These are phyloP conservation scores for Tothia fuscella DNA, from an alignment of 2,329 filamentous ascomycete genomes.

Conservation along the genomic window DNA sequence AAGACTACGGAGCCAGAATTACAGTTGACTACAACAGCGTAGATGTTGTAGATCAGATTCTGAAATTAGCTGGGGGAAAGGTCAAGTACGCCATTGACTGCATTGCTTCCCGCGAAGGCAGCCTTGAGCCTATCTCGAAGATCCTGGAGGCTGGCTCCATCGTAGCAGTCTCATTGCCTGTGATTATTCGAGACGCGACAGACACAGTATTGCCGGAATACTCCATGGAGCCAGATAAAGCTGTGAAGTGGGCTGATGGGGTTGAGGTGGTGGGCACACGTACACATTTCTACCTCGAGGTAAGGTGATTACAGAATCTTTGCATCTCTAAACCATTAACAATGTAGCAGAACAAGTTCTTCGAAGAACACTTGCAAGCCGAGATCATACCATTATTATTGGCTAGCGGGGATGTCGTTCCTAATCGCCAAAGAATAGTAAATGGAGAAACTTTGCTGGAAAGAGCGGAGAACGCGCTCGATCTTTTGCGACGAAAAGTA, in stretches of 20 bases:
- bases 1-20: constrained; percentile 18
- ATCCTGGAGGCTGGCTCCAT: constrained; percentile 38
- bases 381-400: constrained; percentile 43
- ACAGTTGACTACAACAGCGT: constrained; percentile 20
- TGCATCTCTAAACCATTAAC: constrained; percentile 6
- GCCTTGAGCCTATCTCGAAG: constrained; percentile 29
- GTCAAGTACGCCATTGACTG: constrained; percentile 20
- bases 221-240: constrained; percentile 37
- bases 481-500: constrained; percentile 31
- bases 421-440: constrained; percentile 29
- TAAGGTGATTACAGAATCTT: constrained; percentile 20
- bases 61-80: background rate
- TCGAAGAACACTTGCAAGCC: constrained; percentile 42
- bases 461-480: constrained; percentile 31
- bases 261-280: constrained; percentile 43
- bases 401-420: constrained; percentile 26
- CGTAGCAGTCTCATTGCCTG: constrained; percentile 48
- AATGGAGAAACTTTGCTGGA: constrained; percentile 31
- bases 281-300: constrained; percentile 42
- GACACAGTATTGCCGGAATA: constrained; percentile 39
- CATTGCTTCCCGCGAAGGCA: constrained; percentile 21
- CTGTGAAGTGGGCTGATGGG: constrained; percentile 39
- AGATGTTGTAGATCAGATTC: background rate
- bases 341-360: constrained; percentile 37
- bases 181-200: constrained; percentile 43